phyloP scores from a whole-genome alignment of 2,329 filamentous ascomycete species.

The Emmonsiellopsis sp. region DNA sequence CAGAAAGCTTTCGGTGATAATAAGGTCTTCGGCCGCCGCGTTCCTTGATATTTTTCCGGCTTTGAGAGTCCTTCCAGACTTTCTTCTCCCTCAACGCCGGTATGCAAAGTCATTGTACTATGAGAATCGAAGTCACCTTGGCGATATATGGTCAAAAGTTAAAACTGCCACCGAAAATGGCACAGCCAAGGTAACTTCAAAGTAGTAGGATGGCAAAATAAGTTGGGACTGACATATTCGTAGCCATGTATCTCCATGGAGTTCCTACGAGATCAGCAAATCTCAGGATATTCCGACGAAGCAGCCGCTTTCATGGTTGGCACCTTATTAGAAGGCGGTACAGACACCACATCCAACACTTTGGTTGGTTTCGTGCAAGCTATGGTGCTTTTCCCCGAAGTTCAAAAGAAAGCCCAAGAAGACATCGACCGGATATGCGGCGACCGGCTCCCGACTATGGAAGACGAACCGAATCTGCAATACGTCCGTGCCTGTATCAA shows the following conservation, averaged over 20 bases:
- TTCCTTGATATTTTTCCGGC: slow-evolving; percentile 12
- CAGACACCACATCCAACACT: slow-evolving; percentile 15
- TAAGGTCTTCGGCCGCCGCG: slow-evolving; percentile 9
- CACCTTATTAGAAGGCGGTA: slow-evolving; percentile 15
- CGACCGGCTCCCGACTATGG: slow-evolving; percentile 22
- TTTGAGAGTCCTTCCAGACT: slow-evolving; percentile 10
- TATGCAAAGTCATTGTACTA: slow-evolving; percentile 6
- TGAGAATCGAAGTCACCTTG: slow-evolving; percentile 4
- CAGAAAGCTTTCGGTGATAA: slow-evolving; percentile 7
- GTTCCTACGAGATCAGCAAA: slow-evolving; percentile 1
- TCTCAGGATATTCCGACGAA: slow-evolving; percentile 3
- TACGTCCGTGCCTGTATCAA: slow-evolving; percentile 30
- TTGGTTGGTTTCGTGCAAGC: neutral
- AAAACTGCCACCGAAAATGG: slow-evolving; percentile 12
- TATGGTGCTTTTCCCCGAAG: slow-evolving; percentile 34
- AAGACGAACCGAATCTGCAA: slow-evolving; percentile 27
- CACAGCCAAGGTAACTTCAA: neutral
- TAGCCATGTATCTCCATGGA: slow-evolving; percentile 1
- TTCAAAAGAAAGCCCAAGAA: slow-evolving; percentile 37
- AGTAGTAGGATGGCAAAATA: too few relatives aligned
- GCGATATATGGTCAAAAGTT: neutral
- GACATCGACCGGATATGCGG: slow-evolving; percentile 32
- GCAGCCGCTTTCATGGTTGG: slow-evolving; percentile 7
- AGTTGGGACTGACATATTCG: neutral
- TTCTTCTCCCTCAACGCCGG: slow-evolving; percentile 4